Conservation (phyloP, 805 yeast genomes). For the Yarrowia divulgata region DNA sequence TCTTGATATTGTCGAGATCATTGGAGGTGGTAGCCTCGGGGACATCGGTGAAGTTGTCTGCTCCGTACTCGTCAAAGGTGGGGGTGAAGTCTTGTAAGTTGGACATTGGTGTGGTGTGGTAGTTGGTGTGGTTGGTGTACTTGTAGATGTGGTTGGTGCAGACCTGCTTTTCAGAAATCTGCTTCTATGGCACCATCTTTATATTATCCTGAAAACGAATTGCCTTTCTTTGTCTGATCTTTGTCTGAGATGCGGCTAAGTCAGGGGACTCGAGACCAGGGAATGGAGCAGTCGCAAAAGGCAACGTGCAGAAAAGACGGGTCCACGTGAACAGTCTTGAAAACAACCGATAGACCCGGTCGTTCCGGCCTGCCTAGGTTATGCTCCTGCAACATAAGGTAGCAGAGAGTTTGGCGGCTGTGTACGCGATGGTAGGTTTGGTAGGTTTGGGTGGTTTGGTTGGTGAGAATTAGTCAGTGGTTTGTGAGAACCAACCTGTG, state of each 20-base stretch:
- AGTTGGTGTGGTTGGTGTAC: background rate
- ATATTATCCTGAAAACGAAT: background rate
- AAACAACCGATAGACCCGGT: too few species aligned
- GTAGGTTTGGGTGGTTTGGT: too few species aligned
- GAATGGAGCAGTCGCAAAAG: too few species aligned
- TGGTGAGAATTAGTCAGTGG: too few species aligned
- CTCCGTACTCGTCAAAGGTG: slow-evolving; percentile 33
- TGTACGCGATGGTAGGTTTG: too few species aligned
- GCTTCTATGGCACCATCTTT: too few species aligned
- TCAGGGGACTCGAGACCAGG: slow-evolving; percentile 9
- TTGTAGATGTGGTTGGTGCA: background rate
- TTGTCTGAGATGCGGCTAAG: slow-evolving; percentile 31
- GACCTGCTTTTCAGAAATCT: too few species aligned
- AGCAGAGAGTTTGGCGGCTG: background rate
- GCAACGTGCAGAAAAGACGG: background rate
- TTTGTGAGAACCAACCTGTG: too few species aligned
- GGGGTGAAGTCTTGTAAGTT: slow-evolving; percentile 5
- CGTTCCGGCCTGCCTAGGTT: background rate
- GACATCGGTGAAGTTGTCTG: slow-evolving; percentile 44
- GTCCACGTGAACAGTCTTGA: background rate
- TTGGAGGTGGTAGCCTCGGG: slow-evolving; percentile 11
- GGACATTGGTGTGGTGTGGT: background rate
- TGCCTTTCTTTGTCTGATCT: slow-evolving; percentile 20
- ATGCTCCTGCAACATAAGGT: slow-evolving; percentile 24
- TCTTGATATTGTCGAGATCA: background rate